Conservation (phyloP, 225 moss, liverwort and hornwort species). For the Anthoceros angustus region DNA sequence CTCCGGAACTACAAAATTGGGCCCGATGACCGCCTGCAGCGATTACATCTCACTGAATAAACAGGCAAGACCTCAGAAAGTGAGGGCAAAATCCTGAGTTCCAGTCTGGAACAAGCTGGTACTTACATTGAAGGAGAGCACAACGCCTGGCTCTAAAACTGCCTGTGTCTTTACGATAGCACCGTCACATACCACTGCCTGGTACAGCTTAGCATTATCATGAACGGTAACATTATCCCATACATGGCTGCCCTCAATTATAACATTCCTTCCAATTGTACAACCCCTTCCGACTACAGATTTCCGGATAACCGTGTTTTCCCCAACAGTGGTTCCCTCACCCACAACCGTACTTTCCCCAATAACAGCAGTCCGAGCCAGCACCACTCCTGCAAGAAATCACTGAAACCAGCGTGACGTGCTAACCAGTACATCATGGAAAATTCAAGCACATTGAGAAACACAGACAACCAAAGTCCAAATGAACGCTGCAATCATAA, state of each 20-base stretch:
- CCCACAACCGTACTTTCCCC: constrained; percentile 83
- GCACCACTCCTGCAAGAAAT: constrained; percentile 43
- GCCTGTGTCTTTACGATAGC: constrained; percentile 54
- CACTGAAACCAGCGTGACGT: constrained; percentile 6
- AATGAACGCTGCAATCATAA: neutral
- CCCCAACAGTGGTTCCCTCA: constrained; percentile 58
- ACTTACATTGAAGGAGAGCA: constrained; percentile 76
- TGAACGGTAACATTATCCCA: constrained; percentile 87
- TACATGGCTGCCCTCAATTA: constrained; percentile 78
- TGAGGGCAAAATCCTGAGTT: too few species aligned
- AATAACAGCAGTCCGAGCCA: constrained; percentile 61
- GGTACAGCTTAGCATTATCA: constrained; percentile 54
- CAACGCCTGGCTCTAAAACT: constrained; percentile 65
- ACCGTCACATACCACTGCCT: constrained; percentile 74
- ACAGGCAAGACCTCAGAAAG: too few species aligned
- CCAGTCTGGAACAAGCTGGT: neutral
- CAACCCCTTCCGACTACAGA: constrained; percentile 87
- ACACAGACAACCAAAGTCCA: neutral
- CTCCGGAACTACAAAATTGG: constrained; percentile 60
- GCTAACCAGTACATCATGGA: neutral
- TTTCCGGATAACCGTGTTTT: constrained; percentile 45
- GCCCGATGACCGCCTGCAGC: constrained; percentile 74
- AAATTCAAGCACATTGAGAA: neutral
- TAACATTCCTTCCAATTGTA: constrained; percentile 79
- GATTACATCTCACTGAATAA: too few species aligned